phyloP scores from a whole-genome alignment of 2,329 filamentous ascomycete species.

The Xylariales sp. region DNA sequence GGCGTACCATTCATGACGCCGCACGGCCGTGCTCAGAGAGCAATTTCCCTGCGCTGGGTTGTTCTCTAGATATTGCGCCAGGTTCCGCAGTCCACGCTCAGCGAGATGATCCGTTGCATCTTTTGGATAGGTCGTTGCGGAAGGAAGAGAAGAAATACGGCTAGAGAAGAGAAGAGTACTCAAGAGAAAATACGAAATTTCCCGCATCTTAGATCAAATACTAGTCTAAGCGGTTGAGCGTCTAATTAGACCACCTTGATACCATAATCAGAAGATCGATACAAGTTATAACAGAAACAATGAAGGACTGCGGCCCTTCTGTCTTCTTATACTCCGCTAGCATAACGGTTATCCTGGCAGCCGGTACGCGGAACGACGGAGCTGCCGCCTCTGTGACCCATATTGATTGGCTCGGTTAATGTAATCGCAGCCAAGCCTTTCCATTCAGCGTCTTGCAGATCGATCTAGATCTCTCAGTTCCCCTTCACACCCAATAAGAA shows the following conservation, averaged over 20 bases:
- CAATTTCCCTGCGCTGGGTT: constrained; percentile 6
- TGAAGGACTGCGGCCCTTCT: no score
- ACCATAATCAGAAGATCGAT: no score
- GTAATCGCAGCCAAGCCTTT: neutral
- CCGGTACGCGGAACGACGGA: neutral
- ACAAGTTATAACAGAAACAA: no score
- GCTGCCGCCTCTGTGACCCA: no score
- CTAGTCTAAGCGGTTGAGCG: no score
- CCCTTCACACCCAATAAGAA: neutral
- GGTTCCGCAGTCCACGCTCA: constrained; percentile 1
- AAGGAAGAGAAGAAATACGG: neutral
- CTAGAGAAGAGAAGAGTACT: neutral
- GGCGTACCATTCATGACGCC: constrained; percentile 10
- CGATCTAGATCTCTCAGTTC: neutral
- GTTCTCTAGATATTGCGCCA: constrained; percentile 4
- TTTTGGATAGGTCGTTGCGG: neutral
- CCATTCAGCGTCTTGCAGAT: neutral
- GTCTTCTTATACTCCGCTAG: no score
- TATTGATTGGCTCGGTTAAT: neutral
- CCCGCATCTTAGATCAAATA: neutral
- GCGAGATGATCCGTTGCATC: neutral
- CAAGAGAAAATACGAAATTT: neutral
- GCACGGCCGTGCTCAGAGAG: constrained; percentile 8
- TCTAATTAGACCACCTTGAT: no score
- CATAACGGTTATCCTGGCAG: no score